A percentile compares a stretch with the other conserved stretches of the same genome.
phyloP scores from a whole-genome alignment of 108 stramenopile species.

The Nitzschia inconspicua region DNA sequence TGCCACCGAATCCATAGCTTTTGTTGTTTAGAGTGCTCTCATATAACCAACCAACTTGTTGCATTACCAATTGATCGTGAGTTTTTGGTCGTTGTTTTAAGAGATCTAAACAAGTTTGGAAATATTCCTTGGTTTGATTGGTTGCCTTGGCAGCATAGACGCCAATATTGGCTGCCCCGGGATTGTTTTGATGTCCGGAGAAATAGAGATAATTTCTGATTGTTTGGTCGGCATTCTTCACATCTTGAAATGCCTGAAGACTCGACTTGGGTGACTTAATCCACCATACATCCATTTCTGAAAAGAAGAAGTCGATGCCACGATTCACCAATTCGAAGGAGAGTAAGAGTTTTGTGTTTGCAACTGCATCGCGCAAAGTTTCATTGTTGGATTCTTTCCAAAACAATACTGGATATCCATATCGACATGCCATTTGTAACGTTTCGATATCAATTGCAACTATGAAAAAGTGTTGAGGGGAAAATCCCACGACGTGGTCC shows the following conservation, averaged over 20 bases:
- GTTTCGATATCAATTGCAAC: constrained; percentile 31
- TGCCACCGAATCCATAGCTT: not conserved
- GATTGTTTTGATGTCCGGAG: constrained; percentile 34
- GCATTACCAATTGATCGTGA: constrained; percentile 41
- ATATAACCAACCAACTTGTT: not conserved
- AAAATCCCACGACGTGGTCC: constrained; percentile 32
- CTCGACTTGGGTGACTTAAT: constrained; percentile 16
- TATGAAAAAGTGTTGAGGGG: constrained; percentile 16
- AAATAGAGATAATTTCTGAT: constrained; percentile 28
- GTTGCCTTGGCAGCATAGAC: constrained; percentile 33
- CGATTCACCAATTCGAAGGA: constrained; percentile 18
- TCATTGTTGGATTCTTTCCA: constrained; percentile 3
- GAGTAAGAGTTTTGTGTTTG: constrained; percentile 28
- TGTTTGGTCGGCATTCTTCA: too few species aligned
- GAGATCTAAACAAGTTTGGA: constrained; percentile 13
- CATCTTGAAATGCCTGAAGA: constrained; percentile 5
- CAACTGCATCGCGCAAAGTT: constrained; percentile 24
- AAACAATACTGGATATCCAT: constrained; percentile 33
- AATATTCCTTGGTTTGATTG: constrained; percentile 27
- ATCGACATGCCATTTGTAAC: constrained; percentile 24
- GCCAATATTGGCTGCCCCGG: constrained; percentile 32
- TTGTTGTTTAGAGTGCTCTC: not conserved
- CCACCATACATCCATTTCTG: constrained; percentile 52
- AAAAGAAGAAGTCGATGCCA: constrained; percentile 29
- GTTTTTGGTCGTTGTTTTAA: constrained; percentile 11